Conservation (phyloP, 352 stramenopile genomes). For the Pythium brassicae region DNA sequence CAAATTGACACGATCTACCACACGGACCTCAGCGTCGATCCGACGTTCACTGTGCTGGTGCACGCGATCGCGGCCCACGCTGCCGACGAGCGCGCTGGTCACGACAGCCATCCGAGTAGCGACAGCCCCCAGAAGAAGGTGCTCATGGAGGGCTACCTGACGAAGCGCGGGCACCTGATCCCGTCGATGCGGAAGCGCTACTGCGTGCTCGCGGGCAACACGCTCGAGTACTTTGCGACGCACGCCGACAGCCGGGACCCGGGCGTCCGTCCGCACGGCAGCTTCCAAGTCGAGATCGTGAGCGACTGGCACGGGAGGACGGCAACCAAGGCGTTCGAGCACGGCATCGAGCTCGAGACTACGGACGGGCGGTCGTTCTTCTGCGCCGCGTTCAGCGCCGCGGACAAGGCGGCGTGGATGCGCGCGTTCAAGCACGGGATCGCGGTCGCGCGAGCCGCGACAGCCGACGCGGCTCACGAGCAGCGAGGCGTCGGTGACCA, state of each 20-base stretch:
- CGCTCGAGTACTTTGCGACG: conserved; percentile 62
- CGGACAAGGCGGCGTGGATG: conserved; percentile 63
- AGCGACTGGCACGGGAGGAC: conserved; percentile 74
- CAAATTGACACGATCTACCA: conserved; percentile 72
- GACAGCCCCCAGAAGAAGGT: conserved; percentile 9
- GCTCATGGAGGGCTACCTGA: conserved; percentile 72
- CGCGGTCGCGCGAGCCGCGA: conserved; percentile 19
- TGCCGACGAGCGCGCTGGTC: not conserved
- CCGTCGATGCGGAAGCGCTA: conserved; percentile 78
- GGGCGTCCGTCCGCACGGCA: conserved; percentile 18
- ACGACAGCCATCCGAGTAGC: not conserved
- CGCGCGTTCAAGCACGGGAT: conserved; percentile 55
- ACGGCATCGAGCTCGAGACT: conserved; percentile 70
- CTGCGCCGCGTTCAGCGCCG: conserved; percentile 41
- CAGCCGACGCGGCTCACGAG: not conserved
- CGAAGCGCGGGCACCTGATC: conserved; percentile 67
- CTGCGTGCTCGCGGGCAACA: conserved; percentile 49
- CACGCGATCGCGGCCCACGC: conserved; percentile 15
- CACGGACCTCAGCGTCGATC: conserved; percentile 32
- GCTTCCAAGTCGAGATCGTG: conserved; percentile 49
- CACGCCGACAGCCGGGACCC: conserved; percentile 60
- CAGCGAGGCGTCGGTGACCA: no score
- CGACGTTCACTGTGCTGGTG: conserved; percentile 23
- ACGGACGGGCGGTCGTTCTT: conserved; percentile 70
- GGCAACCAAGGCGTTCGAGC: conserved; percentile 35